Evolutionary conservation across 2,329 filamentous ascomycete species (phyloP), one percentile per base, ranked within the genome.

Genomic region (Claviceps sp.): DNA sequence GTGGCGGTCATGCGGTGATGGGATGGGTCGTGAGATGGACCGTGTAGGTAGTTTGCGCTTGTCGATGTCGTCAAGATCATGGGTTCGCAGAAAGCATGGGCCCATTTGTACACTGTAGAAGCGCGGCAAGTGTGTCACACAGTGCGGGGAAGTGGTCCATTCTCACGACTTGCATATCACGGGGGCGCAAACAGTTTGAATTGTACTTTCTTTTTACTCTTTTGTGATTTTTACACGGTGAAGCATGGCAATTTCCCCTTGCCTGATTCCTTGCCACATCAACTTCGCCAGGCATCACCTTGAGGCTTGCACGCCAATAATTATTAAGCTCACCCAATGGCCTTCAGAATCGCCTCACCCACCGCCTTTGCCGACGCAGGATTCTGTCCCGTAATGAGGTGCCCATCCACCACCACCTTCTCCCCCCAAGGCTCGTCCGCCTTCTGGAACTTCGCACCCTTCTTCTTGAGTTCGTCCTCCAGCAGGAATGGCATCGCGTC

Each of bases 401-500:
- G 70, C 8, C 76, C 77, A 44, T 75, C 70, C 3, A 76, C 72
- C 0, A 74, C 69, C 1, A 78, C 69, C 61, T 75, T 71, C 57
- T 70, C 70, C 6, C 60, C 72, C 70, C 69, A 78, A 4, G 71
- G 69, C 61, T 77, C 64, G 1, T 62, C 67, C 0, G 79, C 75
- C 69, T 80, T 80, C 57, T 73, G 72, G 59, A 75, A 85, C 48
- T 70, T 70, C 20, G 72, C 82, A 6, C 77, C 77, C 14, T 65
- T 71, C 13, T 70, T 69, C 60, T 71, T 66, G 51, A 84, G 67
- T 57, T 71, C 69, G 38, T 74, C 71, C 69, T 85, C 80, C 2
- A 83, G 72, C 59, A 75, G 60, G 56, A 80, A 80, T 2, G 81
- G 81, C 71, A 82, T 73, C 11, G 70, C 77, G 1, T 71, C 74